These are phyloP conservation scores for Whalleya microplaca DNA, from an alignment of 2,329 filamentous ascomycete species.

Conservation along the genomic window DNA sequence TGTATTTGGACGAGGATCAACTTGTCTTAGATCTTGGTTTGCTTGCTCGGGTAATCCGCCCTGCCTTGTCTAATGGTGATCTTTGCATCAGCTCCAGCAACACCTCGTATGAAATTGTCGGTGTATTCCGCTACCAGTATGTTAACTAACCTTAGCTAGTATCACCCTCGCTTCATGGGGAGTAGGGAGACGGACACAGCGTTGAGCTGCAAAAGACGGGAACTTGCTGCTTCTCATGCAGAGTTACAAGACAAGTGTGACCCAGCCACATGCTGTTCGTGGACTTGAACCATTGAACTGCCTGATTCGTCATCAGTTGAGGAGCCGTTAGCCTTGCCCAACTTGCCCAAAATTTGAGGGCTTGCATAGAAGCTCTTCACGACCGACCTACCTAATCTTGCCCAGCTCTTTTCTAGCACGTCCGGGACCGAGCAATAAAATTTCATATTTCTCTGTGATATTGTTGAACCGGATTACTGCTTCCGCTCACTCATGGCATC, in stretches of 20 bases:
- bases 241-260: conserved; percentile 20
- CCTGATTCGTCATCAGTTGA: conserved; percentile 25
- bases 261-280: conserved; percentile 27
- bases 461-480: conserved; percentile 14
- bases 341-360: background rate
- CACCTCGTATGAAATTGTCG: conserved; percentile 22
- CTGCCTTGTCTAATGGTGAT: conserved; percentile 24
- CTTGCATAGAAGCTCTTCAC: conserved; percentile 3
- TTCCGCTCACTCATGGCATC: conserved; percentile 9
- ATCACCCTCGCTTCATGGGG: conserved; percentile 21
- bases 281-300: conserved; percentile 24
- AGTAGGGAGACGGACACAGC: conserved; percentile 18
- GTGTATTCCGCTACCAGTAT: conserved; percentile 24
- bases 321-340: conserved; percentile 20
- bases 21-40: conserved; percentile 30
- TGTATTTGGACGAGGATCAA: conserved; percentile 17
- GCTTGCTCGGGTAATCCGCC: conserved; percentile 18
- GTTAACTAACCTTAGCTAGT: background rate
- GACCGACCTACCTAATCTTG: conserved; percentile 23
- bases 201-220: conserved; percentile 24
- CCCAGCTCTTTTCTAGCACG: conserved; percentile 18
- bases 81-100: conserved; percentile 7
- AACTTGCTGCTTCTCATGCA: conserved; percentile 26
- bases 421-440: conserved; percentile 12
- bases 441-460: conserved; percentile 6